These are phyloP conservation scores for Carex pumila DNA, from an alignment of 176 grass and related monocot genomes.

Conservation along the genomic window DNA sequence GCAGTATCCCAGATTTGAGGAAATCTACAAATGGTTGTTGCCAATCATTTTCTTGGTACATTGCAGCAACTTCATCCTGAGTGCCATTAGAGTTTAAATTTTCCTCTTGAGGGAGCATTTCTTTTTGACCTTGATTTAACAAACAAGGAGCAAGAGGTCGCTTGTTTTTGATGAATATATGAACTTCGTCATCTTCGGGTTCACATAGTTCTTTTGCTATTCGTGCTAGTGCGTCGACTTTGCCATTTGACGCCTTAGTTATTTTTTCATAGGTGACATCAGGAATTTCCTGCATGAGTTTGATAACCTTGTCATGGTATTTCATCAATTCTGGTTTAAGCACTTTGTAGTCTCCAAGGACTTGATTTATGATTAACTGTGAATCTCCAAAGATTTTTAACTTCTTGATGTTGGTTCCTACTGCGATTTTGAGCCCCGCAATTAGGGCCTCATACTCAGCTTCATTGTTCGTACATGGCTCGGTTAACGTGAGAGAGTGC, in stretches of 20 bases:
- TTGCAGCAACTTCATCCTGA: fast-evolving
- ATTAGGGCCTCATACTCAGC: not conserved
- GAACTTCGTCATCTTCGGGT: too few relatives aligned
- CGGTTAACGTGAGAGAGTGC: not conserved
- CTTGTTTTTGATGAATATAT: too few relatives aligned
- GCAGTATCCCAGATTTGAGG: too few relatives aligned
- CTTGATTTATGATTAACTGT: not conserved
- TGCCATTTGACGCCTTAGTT: not conserved
- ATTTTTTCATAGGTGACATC: not conserved
- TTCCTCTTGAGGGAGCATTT: too few relatives aligned
- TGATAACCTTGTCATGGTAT: not conserved
- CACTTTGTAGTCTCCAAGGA: not conserved
- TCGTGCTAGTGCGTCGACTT: not conserved
- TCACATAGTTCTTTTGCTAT: too few relatives aligned
- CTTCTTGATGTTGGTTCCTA: not conserved
- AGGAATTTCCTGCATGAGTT: not conserved
- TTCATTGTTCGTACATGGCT: not conserved
- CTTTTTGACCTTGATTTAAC: too few relatives aligned
- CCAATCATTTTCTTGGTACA: too few relatives aligned
- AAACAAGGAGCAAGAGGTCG: too few relatives aligned
- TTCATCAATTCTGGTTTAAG: not conserved
- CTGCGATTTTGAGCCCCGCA: not conserved
- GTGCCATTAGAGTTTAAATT: fast-evolving
- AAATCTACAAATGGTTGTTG: too few relatives aligned
- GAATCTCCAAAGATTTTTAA: not conserved